Evolutionary conservation across 495 filamentous ascomycete genomes (phyloP).

Genomic region (Tuber umbilicatum): DNA sequence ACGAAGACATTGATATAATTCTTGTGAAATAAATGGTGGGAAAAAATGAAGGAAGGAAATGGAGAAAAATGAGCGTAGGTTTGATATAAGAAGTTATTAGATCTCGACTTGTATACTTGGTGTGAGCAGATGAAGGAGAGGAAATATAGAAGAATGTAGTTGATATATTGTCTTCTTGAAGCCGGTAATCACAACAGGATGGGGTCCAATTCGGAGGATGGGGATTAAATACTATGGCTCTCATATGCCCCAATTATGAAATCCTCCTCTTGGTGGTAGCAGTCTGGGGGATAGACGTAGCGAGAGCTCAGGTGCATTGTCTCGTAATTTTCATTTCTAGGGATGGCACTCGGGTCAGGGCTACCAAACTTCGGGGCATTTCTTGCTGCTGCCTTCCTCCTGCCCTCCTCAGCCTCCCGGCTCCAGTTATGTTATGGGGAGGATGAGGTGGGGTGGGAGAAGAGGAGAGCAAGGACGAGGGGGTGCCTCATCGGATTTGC

Average conservation of each 20-base stretch:
- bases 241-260: not conserved
- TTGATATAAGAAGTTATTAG: constrained; percentile 7
- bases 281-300: not conserved
- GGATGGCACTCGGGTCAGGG: not conserved
- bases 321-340: not conserved
- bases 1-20: constrained; percentile 25
- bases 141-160: not conserved
- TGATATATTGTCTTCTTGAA: constrained; percentile 18
- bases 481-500: not conserved
- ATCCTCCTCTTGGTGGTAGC: not conserved
- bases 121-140: not conserved
- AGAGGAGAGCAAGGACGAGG: not conserved
- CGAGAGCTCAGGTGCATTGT: constrained; percentile 5
- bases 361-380: constrained; percentile 14
- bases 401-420: constrained; percentile 17
- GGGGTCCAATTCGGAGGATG: constrained; percentile 23
- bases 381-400: constrained; percentile 22
- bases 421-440: constrained; percentile 4
- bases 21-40: not conserved
- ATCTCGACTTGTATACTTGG: not conserved
- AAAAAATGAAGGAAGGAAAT: not conserved
- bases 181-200: constrained; percentile 22
- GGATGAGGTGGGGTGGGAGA: not conserved
- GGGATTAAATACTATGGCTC: constrained; percentile 27
- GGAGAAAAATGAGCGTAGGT: not conserved